Base-by-base conservation (phyloP, 768 basidiomycete genomes). In the Neoboletus brunneissimus region DNA sequence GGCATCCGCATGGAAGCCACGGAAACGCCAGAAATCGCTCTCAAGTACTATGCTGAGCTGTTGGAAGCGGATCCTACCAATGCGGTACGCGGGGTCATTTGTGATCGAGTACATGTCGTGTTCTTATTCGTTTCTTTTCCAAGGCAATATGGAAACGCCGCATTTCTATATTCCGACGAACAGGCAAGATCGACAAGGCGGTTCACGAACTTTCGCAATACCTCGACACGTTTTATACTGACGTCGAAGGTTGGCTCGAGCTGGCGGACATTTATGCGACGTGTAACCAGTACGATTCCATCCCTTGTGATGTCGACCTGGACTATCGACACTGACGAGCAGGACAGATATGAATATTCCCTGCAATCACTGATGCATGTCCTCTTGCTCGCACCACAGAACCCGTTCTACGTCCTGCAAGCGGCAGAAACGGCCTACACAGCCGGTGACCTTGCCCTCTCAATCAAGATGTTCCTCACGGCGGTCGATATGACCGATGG, bases 391-490 rank as follows among this genome's bases (percentile, higher is more conserved):
- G 81, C 86, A 2, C 91, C 94, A 0, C 91, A 94, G 61, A 95
- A 94, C 64, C 88, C 91, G 0, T 89, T 92, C 65, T 86, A 89
- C 38, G 80, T 85, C 55, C 79, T 94, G n/a, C 87, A 88, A 60
- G 87, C 85, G 48, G 94, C 92, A 0, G 94, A 97, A 72, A 93
- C 89, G 10, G 91, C 91, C 0, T 94, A 90, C 67, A 90, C 91
- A 0, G 78, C 84, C 0, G 82, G 80, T 2, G 91, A 94, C 68
- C 66, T 91, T 22, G 81, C 88, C 0, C 76, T 93, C 9, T 85
- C 93, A 2, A 75, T 92, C 51, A 89, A 90, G 70, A 85, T 84
- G 76, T 94, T 85, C 75, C 81, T 94, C 8, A 76, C 86, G 31
- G 86, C 84, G 0, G 77, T 89, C 12, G 92, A 95, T 63, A 93